phyloP scores from a whole-genome alignment of 2,329 filamentous ascomycete genomes.

The Bipolaris zeicola region DNA sequence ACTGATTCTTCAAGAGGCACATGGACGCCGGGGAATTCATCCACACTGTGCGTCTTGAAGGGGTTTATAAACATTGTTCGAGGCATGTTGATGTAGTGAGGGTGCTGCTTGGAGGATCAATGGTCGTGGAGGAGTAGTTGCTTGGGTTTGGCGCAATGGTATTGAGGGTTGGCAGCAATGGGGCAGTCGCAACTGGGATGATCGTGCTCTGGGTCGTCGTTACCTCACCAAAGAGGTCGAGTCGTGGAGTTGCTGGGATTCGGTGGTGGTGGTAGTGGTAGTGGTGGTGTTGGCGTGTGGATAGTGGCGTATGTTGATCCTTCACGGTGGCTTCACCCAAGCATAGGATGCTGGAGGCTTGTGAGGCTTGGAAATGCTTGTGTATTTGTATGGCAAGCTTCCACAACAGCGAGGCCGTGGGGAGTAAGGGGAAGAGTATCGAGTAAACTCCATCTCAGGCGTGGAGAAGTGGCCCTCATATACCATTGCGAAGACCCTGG shows the following conservation, averaged over 20 bases:
- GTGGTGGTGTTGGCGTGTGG: neutral
- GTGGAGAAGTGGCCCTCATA: slow-evolving; percentile 2
- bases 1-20: slow-evolving; percentile 56
- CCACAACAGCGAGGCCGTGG: slow-evolving; percentile 6
- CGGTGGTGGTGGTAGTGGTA: neutral
- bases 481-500: slow-evolving; percentile 3
- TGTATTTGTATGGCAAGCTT: slow-evolving; percentile 20
- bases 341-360: slow-evolving; percentile 28
- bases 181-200: slow-evolving; percentile 12
- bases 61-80: slow-evolving; percentile 52
- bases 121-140: slow-evolving; percentile 12
- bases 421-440: slow-evolving; percentile 1
- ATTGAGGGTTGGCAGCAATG: neutral
- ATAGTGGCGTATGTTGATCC: slow-evolving; percentile 9
- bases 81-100: slow-evolving; percentile 42
- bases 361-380: slow-evolving; percentile 35
- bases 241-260: neutral
- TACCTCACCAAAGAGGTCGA: slow-evolving; percentile 2
- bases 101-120: slow-evolving; percentile 7
- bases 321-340: slow-evolving; percentile 28
- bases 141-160: slow-evolving; percentile 20
- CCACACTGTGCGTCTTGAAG: slow-evolving; percentile 58
- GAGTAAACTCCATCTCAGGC: neutral
- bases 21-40: slow-evolving; percentile 57
- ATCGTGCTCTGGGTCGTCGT: slow-evolving; percentile 10